Evolutionary conservation across 2,329 filamentous ascomycete species (phyloP), one percentile per base, ranked within the genome.

Genomic region (Trichothecium roseum): DNA sequence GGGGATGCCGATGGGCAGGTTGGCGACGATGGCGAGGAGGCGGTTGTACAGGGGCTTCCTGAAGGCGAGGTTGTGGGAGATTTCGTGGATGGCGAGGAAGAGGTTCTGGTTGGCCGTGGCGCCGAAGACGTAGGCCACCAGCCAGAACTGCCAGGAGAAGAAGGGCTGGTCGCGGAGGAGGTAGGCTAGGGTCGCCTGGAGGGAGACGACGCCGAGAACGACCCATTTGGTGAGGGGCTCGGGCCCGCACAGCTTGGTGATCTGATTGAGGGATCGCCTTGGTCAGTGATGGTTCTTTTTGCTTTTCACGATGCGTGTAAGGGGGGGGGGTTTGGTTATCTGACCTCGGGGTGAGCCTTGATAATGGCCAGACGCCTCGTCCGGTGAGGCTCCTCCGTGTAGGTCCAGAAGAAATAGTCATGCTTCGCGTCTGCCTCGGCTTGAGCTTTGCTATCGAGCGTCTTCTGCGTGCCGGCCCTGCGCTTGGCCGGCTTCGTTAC

Each of bases 71-170:
- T 98, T 98, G 65, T 98, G 91, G 13, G 86, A 94, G 57, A 98
- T 96, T 63, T 98, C 91, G 65, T 98, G 91, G 53, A 98, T 98
- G 40, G 91, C 87, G 29, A 98, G 78, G 67, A 98, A 98, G 34
- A 96, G 75, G 60, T 98, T 98, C 69, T 98, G 91, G 68, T 96
- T 98, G 37, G 89, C 80, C 0, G 91, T 96, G 20, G 91, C 91
- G 38, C 91, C 91, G 42, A 98, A 71, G 37, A 94, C 64, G 62
- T 98, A 98, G 44, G 85, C 87, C 0, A 87, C 83, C 37, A 81
- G 69, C 69, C 93, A 81, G 66, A 93, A 95, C 44, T 70, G 76
- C 73, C 78, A 84, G 40, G 85, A 91, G 50, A 89, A 72, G 54
- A 96, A 78, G 13, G 86, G 63, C 2, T 82, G 83, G 52, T 87